These are phyloP conservation scores for Multifurca ochricompacta DNA, from an alignment of 768 basidiomycete genomes.

Conservation along the genomic window DNA sequence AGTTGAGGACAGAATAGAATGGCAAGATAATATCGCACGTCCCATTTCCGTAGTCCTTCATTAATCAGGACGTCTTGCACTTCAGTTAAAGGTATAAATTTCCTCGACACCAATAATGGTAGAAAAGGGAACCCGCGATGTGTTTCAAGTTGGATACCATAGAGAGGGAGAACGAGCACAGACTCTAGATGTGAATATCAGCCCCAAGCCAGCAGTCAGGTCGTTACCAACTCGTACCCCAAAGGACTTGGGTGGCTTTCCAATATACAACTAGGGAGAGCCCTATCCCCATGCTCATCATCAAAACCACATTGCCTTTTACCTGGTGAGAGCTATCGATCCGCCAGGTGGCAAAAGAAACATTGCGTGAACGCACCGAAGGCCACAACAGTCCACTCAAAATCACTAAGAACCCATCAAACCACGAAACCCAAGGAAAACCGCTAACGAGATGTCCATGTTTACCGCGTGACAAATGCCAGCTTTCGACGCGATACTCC, in stretches of 20 bases:
- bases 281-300: constrained; percentile 10
- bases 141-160: constrained; percentile 71
- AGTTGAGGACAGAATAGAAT: constrained; percentile 32
- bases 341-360: background rate
- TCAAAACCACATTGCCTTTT: background rate
- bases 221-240: constrained; percentile 32
- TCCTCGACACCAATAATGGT: constrained; percentile 31
- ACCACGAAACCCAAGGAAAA: constrained; percentile 30
- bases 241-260: constrained; percentile 39
- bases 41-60: constrained; percentile 66
- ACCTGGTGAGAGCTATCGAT: background rate
- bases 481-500: constrained; percentile 57
- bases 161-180: constrained; percentile 52
- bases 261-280: constrained; percentile 27
- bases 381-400: constrained; percentile 22
- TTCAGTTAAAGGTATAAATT: constrained; percentile 49
- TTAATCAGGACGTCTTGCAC: constrained; percentile 64
- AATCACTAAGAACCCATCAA: constrained; percentile 30
- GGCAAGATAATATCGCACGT: constrained; percentile 62
- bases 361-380: constrained; percentile 29
- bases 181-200: constrained; percentile 44
- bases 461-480: constrained; percentile 38
- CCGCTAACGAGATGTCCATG: constrained; percentile 29
- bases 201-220: background rate
- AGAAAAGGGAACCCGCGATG: constrained; percentile 46